These are phyloP conservation scores for Epithele typhae DNA, from an alignment of 768 basidiomycete species.

Conservation along the genomic window DNA sequence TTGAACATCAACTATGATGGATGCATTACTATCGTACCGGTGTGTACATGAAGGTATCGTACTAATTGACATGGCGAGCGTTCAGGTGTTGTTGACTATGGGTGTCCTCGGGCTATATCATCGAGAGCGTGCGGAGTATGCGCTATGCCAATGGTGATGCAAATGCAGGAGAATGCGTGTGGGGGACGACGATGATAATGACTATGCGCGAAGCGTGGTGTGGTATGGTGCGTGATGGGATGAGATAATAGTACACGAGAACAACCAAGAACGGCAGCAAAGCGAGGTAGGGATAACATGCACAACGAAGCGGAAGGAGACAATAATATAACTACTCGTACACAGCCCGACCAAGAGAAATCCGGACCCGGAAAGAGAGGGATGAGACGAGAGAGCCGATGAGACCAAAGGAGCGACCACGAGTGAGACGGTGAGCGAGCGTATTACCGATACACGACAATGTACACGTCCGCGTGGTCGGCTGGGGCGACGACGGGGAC, in stretches of 20 bases:
- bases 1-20: background rate
- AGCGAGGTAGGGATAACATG: slow-evolving; percentile 12
- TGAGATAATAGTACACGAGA: slow-evolving; percentile 14
- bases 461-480: slow-evolving; percentile 12
- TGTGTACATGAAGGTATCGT: too few relatives aligned
- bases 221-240: too few relatives aligned
- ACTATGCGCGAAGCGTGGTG: too few relatives aligned
- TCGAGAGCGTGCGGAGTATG: slow-evolving; percentile 7
- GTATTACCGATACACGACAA: slow-evolving; percentile 14
- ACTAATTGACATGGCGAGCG: background rate
- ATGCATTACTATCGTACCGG: slow-evolving; percentile 1
- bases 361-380: background rate
- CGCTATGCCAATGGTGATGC: background rate
- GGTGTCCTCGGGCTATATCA: slow-evolving; percentile 10
- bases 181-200: background rate
- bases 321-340: slow-evolving; percentile 10
- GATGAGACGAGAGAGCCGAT: background rate
- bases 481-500: background rate
- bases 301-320: slow-evolving; percentile 13
- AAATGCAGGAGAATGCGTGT: background rate
- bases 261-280: slow-evolving; percentile 11
- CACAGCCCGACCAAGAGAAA: background rate
- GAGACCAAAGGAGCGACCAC: background rate
- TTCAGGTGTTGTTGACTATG: background rate
- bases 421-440: background rate